Evolutionary conservation across 192 early-diverging fungal genomes (phyloP), one percentile per base, ranked within the genome.

Genomic region (Coemansia sp.): DNA sequence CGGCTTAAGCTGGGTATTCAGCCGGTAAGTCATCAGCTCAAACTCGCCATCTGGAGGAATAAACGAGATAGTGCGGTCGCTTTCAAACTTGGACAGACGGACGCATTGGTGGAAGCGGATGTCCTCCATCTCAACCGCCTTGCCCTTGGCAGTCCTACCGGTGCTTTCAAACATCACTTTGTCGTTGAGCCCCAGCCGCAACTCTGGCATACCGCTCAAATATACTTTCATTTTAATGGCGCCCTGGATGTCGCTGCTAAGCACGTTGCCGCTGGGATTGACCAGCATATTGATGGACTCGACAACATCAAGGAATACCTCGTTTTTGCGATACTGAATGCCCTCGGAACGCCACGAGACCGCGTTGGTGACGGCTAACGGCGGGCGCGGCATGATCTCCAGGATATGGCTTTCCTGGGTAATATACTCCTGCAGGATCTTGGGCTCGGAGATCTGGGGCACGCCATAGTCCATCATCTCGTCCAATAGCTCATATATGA

Each of bases 371-470:
- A 87, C 86, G 4, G 88, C 88, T 81, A 92, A 91, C 8, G 96
- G 93, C 30, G 92, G 93, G 5, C 93, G 82, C 15, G 88, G 86
- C 67, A 91, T 90, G 23, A 87, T 85, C 65, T 97, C 95, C 41
- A 97, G 82, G 56, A 93, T 94, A 63, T 96, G 89, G 50, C 90
- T 91, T 72, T 98, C 96, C 72, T 97, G 96, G 19, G 94, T 96
- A 67, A 97, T 98, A 61, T 98, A 96, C 80, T 90, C 90, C 61
- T 91, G 83, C 57, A 93, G 78, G 44, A 91, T 91, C 73, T 93
- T 91, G 31, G 88, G 86, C 57, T 93, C 91, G 10, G 90, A 91
- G 12, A 88, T 93, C 71, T 93, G 91, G 16, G 91, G 91, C 58
- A 91, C 85, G 7, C 91, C 91, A 59, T 91, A 93, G 67, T 93